Percentiles rank a stretch among this genome's conserved stretches.
Conservation (phyloP, 257 asterid species). For the Prunella vulgaris region DNA sequence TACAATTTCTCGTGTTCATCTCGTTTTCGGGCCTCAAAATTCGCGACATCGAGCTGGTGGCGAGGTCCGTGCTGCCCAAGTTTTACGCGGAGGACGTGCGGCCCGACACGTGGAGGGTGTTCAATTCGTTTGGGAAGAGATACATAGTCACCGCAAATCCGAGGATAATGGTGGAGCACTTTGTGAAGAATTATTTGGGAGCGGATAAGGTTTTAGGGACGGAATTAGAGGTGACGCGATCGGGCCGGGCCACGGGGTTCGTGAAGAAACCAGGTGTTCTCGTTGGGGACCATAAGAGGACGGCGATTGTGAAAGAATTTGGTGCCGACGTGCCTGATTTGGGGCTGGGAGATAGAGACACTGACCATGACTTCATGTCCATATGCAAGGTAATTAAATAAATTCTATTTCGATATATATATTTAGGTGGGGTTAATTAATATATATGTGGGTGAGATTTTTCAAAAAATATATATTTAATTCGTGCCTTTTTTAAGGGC, state of each 20-base stretch:
- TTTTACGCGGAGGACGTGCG: slow-evolving; percentile 78
- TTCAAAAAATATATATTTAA: no score
- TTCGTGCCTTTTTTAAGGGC: not conserved
- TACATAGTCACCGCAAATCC: slow-evolving; percentile 75
- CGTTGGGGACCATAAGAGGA: slow-evolving; percentile 53
- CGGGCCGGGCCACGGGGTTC: slow-evolving; percentile 82
- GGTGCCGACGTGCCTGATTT: slow-evolving; percentile 62
- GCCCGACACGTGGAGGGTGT: slow-evolving; percentile 68
- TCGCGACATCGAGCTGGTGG: slow-evolving; percentile 70
- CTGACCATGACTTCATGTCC: slow-evolving; percentile 81
- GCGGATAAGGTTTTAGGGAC: slow-evolving; percentile 88
- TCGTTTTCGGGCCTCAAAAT: slow-evolving; percentile 63
- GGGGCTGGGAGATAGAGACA: slow-evolving; percentile 81
- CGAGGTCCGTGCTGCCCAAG: slow-evolving; percentile 76
- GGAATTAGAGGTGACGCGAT: slow-evolving; percentile 53
- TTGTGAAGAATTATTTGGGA: slow-evolving; percentile 56
- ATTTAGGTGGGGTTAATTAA: no score
- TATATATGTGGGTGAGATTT: no score
- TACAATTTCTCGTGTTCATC: slow-evolving; percentile 44
- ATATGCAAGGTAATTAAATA: slow-evolving; percentile 74
- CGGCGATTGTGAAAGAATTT: slow-evolving; percentile 55
- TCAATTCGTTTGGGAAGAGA: slow-evolving; percentile 67
- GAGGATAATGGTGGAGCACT: slow-evolving; percentile 78
- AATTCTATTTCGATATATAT: no score
- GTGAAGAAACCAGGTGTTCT: slow-evolving; percentile 75